Evolutionary conservation across 352 stramenopile species (phyloP).

Genomic region (Globisporangium irregulare): DNA sequence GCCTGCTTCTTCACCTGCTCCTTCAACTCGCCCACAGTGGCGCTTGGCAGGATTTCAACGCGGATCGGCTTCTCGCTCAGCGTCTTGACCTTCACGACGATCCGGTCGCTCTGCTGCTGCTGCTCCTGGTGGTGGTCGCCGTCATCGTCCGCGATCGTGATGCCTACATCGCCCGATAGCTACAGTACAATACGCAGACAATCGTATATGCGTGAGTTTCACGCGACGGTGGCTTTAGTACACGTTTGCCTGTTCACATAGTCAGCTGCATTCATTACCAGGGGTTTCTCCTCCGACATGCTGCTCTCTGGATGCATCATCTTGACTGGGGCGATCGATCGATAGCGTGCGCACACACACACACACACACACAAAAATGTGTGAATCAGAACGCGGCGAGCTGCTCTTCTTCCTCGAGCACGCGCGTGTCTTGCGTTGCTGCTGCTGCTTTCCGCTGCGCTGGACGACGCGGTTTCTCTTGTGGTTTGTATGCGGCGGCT

Average conservation of each 20-base stretch:
- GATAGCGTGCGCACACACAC: background rate
- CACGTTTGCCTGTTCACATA: background rate
- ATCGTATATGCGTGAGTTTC: background rate
- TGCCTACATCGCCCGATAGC: constrained; percentile 49
- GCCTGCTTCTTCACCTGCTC: constrained; percentile 72
- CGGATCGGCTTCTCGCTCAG: constrained; percentile 82
- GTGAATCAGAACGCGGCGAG: background rate
- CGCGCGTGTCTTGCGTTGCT: constrained; percentile 7
- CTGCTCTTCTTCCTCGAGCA: background rate
- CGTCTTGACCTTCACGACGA: constrained; percentile 84
- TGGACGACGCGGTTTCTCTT: constrained; percentile 13
- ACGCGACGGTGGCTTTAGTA: background rate
- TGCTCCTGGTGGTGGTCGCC: constrained; percentile 4
- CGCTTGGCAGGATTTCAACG: constrained; percentile 64
- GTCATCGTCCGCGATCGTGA: constrained; percentile 34
- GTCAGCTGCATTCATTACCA: background rate
- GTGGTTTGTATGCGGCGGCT: constrained; percentile 4
- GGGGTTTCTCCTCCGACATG: constrained; percentile 18
- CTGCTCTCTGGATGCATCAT: constrained; percentile 20
- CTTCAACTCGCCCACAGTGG: constrained; percentile 69
- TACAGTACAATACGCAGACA: constrained; percentile 16
- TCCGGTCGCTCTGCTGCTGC: constrained; percentile 28
- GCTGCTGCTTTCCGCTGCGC: background rate
- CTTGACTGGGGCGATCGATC: constrained; percentile 1
- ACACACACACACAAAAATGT: background rate